Conservation (phyloP, 768 basidiomycete species). For the Erythrobasidium yunnanense region DNA sequence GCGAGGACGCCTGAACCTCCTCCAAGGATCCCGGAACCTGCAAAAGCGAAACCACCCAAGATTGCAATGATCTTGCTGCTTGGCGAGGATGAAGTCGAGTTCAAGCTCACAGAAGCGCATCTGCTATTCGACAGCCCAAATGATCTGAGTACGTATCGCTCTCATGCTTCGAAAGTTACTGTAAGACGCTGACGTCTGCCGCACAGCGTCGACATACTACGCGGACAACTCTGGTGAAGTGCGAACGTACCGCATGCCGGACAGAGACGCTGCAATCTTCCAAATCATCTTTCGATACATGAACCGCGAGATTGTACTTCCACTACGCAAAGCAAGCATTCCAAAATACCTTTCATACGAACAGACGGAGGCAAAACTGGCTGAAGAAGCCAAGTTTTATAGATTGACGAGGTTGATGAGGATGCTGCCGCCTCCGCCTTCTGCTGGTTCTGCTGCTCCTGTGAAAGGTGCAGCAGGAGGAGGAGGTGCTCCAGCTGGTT, state of each 20-base stretch:
- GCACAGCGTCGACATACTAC: slow-evolving; percentile 6
- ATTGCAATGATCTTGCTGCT: slow-evolving; percentile 20
- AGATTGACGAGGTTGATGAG: slow-evolving; percentile 1
- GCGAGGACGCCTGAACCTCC: neutral
- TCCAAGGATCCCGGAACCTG: neutral
- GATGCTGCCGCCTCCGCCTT: slow-evolving; percentile 5
- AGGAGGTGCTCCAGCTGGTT: too few relatives aligned
- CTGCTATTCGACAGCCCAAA: slow-evolving; percentile 22
- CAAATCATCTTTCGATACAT: slow-evolving; percentile 19
- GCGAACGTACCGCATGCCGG: slow-evolving; percentile 11
- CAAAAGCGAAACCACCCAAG: neutral
- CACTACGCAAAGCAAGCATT: neutral
- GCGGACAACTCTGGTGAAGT: neutral
- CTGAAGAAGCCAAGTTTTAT: slow-evolving; percentile 24
- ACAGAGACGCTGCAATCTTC: slow-evolving; percentile 20
- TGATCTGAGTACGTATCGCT: slow-evolving; percentile 17
- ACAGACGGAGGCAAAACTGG: slow-evolving; percentile 5
- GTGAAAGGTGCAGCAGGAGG: too few relatives aligned
- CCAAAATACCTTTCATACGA: slow-evolving; percentile 21
- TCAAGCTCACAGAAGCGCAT: slow-evolving; percentile 21
- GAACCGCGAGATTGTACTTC: slow-evolving; percentile 18
- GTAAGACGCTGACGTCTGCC: neutral
- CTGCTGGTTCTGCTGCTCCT: neutral
- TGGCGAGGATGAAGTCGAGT: slow-evolving; percentile 6
- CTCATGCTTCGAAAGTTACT: neutral